A percentile compares a stretch with the other conserved stretches of the same genome.
phyloP scores from a whole-genome alignment of 139 green algal genomes.

The Micractinium conductrix region DNA sequence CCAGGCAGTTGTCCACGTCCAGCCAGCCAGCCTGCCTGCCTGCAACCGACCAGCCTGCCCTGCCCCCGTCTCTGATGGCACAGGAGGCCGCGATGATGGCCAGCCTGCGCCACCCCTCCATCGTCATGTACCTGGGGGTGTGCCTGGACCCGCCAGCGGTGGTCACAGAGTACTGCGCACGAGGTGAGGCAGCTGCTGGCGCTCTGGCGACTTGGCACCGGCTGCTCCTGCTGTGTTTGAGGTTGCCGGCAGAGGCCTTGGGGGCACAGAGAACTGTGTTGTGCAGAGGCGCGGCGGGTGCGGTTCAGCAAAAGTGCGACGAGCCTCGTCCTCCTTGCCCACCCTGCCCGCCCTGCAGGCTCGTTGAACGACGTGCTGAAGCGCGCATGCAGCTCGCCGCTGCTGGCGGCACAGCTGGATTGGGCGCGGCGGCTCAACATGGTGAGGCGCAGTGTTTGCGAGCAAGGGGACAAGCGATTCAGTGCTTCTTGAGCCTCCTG shows the following conservation, averaged over 20 bases:
- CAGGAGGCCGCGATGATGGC: slow-evolving; percentile 60
- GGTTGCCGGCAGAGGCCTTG: background rate
- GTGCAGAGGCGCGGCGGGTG: background rate
- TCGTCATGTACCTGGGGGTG: slow-evolving; percentile 65
- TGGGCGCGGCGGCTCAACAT: slow-evolving; percentile 62
- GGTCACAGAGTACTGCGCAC: slow-evolving; percentile 50
- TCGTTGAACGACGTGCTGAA: slow-evolving; percentile 63
- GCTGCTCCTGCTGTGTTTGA: too few species aligned
- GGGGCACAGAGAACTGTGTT: background rate
- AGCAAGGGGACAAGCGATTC: background rate
- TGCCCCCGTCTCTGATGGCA: background rate
- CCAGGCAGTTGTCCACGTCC: too few species aligned
- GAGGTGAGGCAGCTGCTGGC: background rate
- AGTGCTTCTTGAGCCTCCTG: background rate
- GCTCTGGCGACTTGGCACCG: background rate
- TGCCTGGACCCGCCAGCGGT: slow-evolving; percentile 39
- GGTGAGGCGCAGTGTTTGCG: background rate
- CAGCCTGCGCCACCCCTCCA: slow-evolving; percentile 60
- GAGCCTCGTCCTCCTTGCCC: background rate
- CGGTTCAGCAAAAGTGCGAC: background rate
- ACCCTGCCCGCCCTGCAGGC: slow-evolving; percentile 6
- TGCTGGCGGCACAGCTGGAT: slow-evolving; percentile 49
- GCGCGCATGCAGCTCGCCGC: slow-evolving; percentile 33
- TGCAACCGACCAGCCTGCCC: background rate
- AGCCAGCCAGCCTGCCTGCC: too few species aligned